Conservation (phyloP, 208 protist species). For the Wallacemonas sp. region DNA sequence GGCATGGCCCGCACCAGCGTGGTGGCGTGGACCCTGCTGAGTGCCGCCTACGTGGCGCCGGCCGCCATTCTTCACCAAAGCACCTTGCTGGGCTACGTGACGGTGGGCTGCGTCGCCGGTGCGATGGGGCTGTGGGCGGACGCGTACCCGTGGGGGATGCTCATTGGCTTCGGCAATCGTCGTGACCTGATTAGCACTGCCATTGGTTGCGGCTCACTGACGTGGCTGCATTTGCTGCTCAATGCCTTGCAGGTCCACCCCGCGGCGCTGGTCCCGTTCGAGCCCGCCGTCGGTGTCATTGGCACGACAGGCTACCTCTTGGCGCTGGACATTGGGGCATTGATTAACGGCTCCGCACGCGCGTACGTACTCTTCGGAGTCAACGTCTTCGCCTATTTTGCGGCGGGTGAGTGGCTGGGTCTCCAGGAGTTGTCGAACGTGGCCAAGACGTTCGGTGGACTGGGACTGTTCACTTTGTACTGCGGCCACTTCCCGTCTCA, state of each 20-base stretch:
- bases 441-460: slow-evolving; percentile 6
- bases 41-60: slow-evolving; percentile 4
- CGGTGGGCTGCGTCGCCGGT: neutral
- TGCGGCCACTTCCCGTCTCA: neutral
- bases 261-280: slow-evolving; percentile 1
- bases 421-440: neutral
- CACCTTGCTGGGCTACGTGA: slow-evolving; percentile 10
- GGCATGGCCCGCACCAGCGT: neutral
- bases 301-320: slow-evolving; percentile 13
- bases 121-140: neutral
- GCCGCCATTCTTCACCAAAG: slow-evolving; percentile 16
- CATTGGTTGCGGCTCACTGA: slow-evolving; percentile 5
- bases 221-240: neutral
- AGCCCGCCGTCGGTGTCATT: slow-evolving; percentile 7
- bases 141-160: neutral
- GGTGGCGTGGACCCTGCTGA: neutral
- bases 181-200: neutral
- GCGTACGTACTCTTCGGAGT: neutral
- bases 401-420: slow-evolving; percentile 1
- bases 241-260: neutral
- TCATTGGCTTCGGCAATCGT: slow-evolving; percentile 2
- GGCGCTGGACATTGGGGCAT: neutral
- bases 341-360: neutral
- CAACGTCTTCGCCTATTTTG: neutral
- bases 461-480: slow-evolving; percentile 14